These are phyloP conservation scores for Boletus semigastroideus DNA, from an alignment of 1,284 basidiomycete genomes.

Conservation along the genomic window DNA sequence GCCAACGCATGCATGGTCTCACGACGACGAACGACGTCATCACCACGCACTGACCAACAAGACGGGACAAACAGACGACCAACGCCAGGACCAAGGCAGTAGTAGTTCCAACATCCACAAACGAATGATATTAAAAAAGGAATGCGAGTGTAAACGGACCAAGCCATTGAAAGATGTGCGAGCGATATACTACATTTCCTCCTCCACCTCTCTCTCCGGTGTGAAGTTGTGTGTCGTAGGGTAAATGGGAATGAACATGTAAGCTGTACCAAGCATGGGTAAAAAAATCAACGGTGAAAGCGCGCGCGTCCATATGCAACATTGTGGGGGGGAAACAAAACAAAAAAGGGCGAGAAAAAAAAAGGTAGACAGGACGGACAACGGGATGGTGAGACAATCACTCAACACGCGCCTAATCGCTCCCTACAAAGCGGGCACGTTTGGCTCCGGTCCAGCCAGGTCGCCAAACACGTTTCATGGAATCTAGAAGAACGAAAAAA, in stretches of 20 bases:
- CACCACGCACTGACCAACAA: neutral
- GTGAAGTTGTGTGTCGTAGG: constrained; percentile 9
- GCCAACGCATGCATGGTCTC: no score
- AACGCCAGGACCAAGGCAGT: no score
- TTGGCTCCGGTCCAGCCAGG: constrained; percentile 51
- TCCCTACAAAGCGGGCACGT: constrained; percentile 58
- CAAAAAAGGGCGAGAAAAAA: neutral
- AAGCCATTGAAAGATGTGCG: constrained; percentile 1
- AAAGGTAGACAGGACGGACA: no score
- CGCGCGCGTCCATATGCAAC: constrained; percentile 17
- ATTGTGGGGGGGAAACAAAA: neutral
- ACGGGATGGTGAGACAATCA: neutral
- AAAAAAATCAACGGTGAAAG: constrained; percentile 1
- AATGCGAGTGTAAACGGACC: constrained; percentile 18
- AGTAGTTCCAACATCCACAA: constrained; percentile 17
- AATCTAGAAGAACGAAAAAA: constrained; percentile 34
- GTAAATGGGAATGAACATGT: constrained; percentile 7
- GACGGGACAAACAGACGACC: no score
- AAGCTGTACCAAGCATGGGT: constrained; percentile 14
- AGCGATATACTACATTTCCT: constrained; percentile 9
- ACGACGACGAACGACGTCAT: no score
- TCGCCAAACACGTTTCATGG: constrained; percentile 56
- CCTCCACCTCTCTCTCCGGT: neutral
- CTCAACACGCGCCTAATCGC: constrained; percentile 29
- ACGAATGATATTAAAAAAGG: constrained; percentile 32